Evolutionary conservation across 2,329 filamentous ascomycete species (phyloP), one percentile per base, ranked within the genome.

Genomic region (Phaeosphaeriaceae sp.): DNA sequence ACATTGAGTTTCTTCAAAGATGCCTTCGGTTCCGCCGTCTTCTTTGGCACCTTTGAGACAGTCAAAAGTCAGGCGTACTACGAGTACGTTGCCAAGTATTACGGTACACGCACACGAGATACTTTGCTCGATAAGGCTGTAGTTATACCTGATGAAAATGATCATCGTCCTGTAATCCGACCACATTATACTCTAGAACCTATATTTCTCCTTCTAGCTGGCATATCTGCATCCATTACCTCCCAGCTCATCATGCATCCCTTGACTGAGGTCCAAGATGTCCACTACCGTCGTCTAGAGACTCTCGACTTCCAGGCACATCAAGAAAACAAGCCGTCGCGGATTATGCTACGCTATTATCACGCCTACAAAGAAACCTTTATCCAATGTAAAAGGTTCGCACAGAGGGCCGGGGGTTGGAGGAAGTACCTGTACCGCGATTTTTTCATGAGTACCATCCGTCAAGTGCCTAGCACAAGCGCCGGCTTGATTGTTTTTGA

Each of bases 401-500:
- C 87, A 0, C 76, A 76, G 4, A 81, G 86, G 43, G 81, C 83
- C 0, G 78, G 82, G 13, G 80, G 82, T 1, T 78, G 87, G 69
- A 67, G 79, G 17, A 77, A 75, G 12, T 92, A 87, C 82, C 71
- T 92, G 5, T 92, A 88, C 65, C 78, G 83, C 4, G 87, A 85
- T 11, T 91, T 92, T 68, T 85, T 87, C 79, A 83, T 83, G 81
- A 86, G 82, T 45, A 88, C 88, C 0, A 81, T 91, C 43, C 78
- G 87, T 4, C 88, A 91, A 72, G 87, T 90, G 2, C 89, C 89
- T 0, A 89, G 87, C 66, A 92, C 89, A 2, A 88, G 86, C 51
- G 88, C 88, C 0, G 89, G 88, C 0, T 68, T 92, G 50, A 89
- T 92, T 58, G 89, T 90, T 16, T 92, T 92, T 67, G 89, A 92